Evolutionary conservation across 805 yeast species (phyloP).

Genomic region (Ogataea pilisensis): DNA sequence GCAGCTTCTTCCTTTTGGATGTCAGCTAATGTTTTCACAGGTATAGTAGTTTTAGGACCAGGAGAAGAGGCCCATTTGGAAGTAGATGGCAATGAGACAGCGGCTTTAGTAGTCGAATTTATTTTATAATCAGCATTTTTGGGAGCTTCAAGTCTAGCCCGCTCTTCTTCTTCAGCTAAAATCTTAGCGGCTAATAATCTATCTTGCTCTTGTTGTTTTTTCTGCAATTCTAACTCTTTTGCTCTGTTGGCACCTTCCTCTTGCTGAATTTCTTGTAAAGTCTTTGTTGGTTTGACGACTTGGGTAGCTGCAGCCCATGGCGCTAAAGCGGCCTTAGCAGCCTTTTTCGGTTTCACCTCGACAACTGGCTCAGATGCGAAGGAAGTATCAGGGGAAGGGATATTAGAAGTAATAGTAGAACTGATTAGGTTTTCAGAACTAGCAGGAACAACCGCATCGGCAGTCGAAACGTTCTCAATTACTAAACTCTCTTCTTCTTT

Average conservation of each 20-base stretch:
- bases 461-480: too few relatives aligned
- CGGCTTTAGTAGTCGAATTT: constrained; percentile 4
- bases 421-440: too few relatives aligned
- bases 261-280: constrained; percentile 58
- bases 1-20: constrained; percentile 54
- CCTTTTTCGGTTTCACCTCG: constrained; percentile 18
- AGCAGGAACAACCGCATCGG: too few relatives aligned
- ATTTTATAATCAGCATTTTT: neutral
- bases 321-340: constrained; percentile 30
- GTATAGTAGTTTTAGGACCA: constrained; percentile 18
- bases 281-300: constrained; percentile 37
- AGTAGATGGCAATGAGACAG: constrained; percentile 34
- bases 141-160: neutral
- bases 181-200: constrained; percentile 19
- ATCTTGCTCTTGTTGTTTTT: constrained; percentile 21
- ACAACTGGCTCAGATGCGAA: neutral
- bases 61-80: constrained; percentile 42
- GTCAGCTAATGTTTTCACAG: constrained; percentile 52
- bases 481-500: too few relatives aligned
- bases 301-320: constrained; percentile 36
- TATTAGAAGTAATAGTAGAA: constrained; percentile 13
- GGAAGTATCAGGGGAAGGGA: constrained; percentile 5
- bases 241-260: constrained; percentile 40
- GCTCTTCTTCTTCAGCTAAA: constrained; percentile 15
- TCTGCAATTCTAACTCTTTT: constrained; percentile 13